Evolutionary conservation across 2,329 filamentous ascomycete genomes (phyloP).

Genomic region (Aspergillus chevalieri): DNA sequence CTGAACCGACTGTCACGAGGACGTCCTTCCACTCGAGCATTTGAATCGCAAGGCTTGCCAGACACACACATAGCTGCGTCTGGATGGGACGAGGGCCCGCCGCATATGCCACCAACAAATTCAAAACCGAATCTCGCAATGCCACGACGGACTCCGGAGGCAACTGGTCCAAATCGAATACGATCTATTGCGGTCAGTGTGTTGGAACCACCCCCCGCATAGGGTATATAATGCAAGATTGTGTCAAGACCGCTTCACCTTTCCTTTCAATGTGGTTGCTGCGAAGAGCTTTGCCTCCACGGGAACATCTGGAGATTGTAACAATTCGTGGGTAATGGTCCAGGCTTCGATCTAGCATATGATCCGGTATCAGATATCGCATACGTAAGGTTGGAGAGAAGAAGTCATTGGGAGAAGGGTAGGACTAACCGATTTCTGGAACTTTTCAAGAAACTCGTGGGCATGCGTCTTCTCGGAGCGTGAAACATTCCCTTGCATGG

Average conservation of each 20-base stretch:
- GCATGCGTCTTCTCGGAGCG: slow-evolving; percentile 80
- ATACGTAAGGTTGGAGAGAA: slow-evolving; percentile 5
- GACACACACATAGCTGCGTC: slow-evolving; percentile 88
- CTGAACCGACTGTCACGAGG: slow-evolving; percentile 69
- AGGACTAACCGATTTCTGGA: slow-evolving; percentile 88
- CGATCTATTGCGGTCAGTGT: slow-evolving; percentile 60
- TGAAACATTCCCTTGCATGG: slow-evolving; percentile 80
- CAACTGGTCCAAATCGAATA: slow-evolving; percentile 90
- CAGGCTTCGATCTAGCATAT: slow-evolving; percentile 71
- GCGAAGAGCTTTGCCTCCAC: slow-evolving; percentile 89
- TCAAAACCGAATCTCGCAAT: slow-evolving; percentile 76
- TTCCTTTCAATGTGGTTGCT: slow-evolving; percentile 93
- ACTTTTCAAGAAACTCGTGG: slow-evolving; percentile 84
- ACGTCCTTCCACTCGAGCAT: slow-evolving; percentile 96
- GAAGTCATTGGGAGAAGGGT: slow-evolving; percentile 2
- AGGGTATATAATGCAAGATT: not conserved
- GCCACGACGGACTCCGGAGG: slow-evolving; percentile 66
- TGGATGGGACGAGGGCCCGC: slow-evolving; percentile 75
- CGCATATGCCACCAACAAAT: slow-evolving; percentile 73
- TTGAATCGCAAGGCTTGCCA: slow-evolving; percentile 91
- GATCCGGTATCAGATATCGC: slow-evolving; percentile 4
- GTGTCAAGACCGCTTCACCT: slow-evolving; percentile 55
- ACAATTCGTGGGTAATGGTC: slow-evolving; percentile 77
- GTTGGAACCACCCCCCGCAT: slow-evolving; percentile 2
- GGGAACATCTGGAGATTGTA: slow-evolving; percentile 70